Evolutionary conservation across 2,329 filamentous ascomycete species (phyloP).

Genomic region (Ophiocordyceps unilateralis): DNA sequence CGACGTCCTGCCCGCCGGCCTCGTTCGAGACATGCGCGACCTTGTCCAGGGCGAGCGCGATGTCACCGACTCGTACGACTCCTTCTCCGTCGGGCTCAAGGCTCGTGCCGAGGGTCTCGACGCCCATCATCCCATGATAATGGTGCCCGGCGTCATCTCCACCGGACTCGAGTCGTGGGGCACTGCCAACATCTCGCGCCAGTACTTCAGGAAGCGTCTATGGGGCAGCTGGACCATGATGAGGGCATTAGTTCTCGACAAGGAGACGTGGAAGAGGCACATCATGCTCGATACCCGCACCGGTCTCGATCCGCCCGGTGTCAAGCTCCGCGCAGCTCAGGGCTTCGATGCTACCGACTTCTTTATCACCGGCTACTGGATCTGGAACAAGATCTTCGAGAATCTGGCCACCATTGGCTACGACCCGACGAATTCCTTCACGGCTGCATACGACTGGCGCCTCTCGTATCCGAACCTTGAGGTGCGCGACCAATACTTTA

Average conservation of each 20-base stretch:
- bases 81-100: conserved; percentile 78
- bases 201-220: conserved; percentile 83
- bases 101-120: conserved; percentile 63
- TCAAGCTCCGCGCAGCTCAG: conserved; percentile 85
- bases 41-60: conserved; percentile 77
- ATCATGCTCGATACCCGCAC: conserved; percentile 92
- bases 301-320: conserved; percentile 73
- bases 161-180: conserved; percentile 96
- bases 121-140: conserved; percentile 79
- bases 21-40: conserved; percentile 73
- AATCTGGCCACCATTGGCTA: conserved; percentile 93
- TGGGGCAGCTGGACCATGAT: conserved; percentile 99
- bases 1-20: conserved; percentile 72
- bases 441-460: conserved; percentile 75
- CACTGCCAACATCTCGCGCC: conserved; percentile 65
- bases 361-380: conserved; percentile 86
- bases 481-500: conserved; percentile 83
- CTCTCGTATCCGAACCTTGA: conserved; percentile 83
- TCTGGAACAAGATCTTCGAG: conserved; percentile 97
- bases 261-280: conserved; percentile 86
- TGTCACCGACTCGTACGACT: conserved; percentile 70
- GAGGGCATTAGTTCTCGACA: conserved; percentile 81
- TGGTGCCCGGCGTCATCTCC: conserved; percentile 96
- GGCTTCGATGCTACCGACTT: conserved; percentile 98
- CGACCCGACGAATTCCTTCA: conserved; percentile 62